These are phyloP conservation scores for Lineolata rhizophorae DNA, from an alignment of 495 filamentous ascomycete species.

Conservation along the genomic window DNA sequence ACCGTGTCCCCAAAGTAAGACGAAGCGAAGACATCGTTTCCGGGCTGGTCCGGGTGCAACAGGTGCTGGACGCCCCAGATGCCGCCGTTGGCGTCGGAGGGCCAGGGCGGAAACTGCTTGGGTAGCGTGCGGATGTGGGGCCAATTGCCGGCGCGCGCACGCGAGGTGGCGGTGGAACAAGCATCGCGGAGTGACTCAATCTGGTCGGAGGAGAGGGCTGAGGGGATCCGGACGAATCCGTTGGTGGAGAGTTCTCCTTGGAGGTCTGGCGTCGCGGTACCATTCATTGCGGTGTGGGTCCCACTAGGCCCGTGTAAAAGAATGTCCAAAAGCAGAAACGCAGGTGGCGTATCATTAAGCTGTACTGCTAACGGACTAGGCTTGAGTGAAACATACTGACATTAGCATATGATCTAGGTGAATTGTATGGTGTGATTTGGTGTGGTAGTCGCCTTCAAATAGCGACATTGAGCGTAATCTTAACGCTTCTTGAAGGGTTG, in stretches of 20 bases:
- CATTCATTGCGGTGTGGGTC: too few relatives aligned
- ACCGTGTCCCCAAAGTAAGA: conserved; percentile 44
- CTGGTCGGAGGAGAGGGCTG: conserved; percentile 24
- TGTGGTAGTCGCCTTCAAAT: too few relatives aligned
- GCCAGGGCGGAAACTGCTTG: conserved; percentile 75
- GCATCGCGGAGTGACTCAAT: conserved; percentile 31
- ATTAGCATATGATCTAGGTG: too few relatives aligned
- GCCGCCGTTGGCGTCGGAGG: conserved; percentile 28
- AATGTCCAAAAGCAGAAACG: too few relatives aligned
- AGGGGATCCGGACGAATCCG: conserved; percentile 19
- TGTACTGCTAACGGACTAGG: too few relatives aligned
- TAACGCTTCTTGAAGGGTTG: too few relatives aligned
- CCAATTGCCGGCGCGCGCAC: conserved; percentile 42
- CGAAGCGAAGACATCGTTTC: conserved; percentile 26
- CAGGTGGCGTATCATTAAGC: too few relatives aligned
- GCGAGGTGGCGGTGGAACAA: conserved; percentile 26
- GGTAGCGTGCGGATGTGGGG: conserved; percentile 61
- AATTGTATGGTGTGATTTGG: too few relatives aligned
- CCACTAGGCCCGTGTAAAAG: too few relatives aligned
- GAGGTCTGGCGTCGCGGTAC: conserved; percentile 1
- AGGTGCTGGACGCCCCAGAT: conserved; percentile 82
- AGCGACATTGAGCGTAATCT: too few relatives aligned
- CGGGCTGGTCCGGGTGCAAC: conserved; percentile 42
- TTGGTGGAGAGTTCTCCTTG: conserved; percentile 9
- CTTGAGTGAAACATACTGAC: too few relatives aligned